A percentile compares a stretch with the other conserved stretches of the same genome.
Evolutionary conservation across 2,329 filamentous ascomycete genomes (phyloP).

Genomic region (Beauveria bassiana): DNA sequence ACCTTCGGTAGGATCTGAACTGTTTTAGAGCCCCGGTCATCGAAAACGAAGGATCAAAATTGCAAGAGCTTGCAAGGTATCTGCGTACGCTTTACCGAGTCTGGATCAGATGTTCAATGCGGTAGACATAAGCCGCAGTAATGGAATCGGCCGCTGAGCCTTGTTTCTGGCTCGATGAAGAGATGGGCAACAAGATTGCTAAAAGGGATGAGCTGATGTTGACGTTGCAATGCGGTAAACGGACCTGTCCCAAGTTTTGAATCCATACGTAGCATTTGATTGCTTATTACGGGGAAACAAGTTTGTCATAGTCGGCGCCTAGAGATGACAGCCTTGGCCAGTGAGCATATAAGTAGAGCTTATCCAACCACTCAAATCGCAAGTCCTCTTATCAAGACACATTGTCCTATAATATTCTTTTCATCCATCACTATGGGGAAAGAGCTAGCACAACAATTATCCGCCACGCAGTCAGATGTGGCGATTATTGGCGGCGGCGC

Average conservation of each 20-base stretch:
- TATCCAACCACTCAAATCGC: background rate
- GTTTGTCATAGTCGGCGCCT: background rate
- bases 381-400: background rate
- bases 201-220: background rate
- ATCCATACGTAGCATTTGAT: background rate
- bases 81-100: background rate
- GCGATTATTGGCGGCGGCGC: conserved; percentile 8
- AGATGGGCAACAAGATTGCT: background rate
- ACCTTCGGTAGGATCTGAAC: background rate
- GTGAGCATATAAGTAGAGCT: background rate
- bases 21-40: background rate
- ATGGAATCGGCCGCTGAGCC: background rate
- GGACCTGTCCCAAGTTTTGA: background rate
- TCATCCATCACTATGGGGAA: conserved; percentile 1
- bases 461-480: conserved; percentile 3
- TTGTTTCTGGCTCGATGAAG: background rate
- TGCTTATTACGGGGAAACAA: background rate
- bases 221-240: background rate
- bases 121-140: conserved; percentile 4
- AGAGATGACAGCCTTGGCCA: background rate
- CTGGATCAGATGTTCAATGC: background rate
- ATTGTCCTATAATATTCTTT: background rate
- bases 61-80: background rate
- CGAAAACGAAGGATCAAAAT: no score
- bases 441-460: background rate